A percentile compares a stretch with the other conserved stretches of the same genome.
phyloP scores from a whole-genome alignment of 192 early-diverging fungal species.

The Rhizophagus clarus region DNA sequence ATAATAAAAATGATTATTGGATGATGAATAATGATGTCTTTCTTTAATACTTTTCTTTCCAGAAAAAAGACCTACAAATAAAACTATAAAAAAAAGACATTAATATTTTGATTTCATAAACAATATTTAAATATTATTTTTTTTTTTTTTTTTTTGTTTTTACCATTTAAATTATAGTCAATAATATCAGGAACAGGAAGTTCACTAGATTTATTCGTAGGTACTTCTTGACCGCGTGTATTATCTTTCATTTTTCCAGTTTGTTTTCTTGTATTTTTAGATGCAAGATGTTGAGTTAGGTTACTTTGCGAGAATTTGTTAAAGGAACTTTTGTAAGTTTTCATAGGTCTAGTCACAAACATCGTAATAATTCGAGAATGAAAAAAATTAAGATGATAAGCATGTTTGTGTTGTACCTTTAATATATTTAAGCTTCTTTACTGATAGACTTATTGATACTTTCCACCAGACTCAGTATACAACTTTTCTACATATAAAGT shows the following conservation, averaged over 20 bases:
- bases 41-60: constrained; percentile 58
- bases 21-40: constrained; percentile 72
- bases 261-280: no score
- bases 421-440: no score
- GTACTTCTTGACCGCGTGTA: background rate
- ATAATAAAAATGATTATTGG: constrained; percentile 72
- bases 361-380: no score
- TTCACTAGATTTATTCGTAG: background rate
- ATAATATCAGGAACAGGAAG: constrained; percentile 40
- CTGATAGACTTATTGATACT: no score
- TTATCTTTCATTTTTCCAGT: background rate
- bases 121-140: background rate
- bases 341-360: no score
- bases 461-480: no score
- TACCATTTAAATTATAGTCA: constrained; percentile 46
- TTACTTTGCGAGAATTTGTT: no score
- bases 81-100: background rate
- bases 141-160: background rate
- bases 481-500: no score
- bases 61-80: constrained; percentile 58
- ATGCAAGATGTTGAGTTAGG: no score
- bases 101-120: background rate
- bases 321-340: no score
- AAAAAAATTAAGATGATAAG: no score
- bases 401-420: no score